These are phyloP conservation scores for Tylopilus plumbeoviolaceoides DNA, from an alignment of 768 basidiomycete species.

Conservation along the genomic window DNA sequence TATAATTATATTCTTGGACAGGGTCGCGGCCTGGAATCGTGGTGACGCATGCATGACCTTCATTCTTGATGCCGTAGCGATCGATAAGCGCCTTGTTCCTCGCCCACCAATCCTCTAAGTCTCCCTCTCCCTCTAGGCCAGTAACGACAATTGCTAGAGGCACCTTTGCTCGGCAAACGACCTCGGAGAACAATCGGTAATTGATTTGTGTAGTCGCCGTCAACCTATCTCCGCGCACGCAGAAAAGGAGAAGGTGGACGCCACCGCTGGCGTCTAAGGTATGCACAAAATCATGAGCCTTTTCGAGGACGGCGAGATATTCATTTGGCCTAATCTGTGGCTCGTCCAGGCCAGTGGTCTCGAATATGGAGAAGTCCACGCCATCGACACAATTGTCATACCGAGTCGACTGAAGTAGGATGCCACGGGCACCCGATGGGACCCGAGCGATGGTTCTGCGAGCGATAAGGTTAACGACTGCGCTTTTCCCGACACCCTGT, in stretches of 20 bases:
- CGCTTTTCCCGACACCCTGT: background rate
- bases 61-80: background rate
- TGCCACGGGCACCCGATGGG: background rate
- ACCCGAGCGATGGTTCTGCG: background rate
- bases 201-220: background rate
- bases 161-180: background rate
- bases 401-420: background rate
- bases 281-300: background rate
- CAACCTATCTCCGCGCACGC: background rate
- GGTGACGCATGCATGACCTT: background rate
- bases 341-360: background rate
- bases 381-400: background rate
- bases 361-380: background rate
- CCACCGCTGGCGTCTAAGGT: background rate
- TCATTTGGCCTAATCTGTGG: background rate
- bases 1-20: background rate
- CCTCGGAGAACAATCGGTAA: background rate
- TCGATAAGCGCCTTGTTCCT: background rate
- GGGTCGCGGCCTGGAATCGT: background rate
- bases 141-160: background rate
- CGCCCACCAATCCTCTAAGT: background rate
- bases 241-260: background rate
- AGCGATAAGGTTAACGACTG: background rate
- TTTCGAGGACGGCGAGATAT: background rate
- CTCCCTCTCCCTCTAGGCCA: background rate